These are phyloP conservation scores for Botrytis deweyae DNA, from an alignment of 2,329 filamentous ascomycete species.

Conservation along the genomic window DNA sequence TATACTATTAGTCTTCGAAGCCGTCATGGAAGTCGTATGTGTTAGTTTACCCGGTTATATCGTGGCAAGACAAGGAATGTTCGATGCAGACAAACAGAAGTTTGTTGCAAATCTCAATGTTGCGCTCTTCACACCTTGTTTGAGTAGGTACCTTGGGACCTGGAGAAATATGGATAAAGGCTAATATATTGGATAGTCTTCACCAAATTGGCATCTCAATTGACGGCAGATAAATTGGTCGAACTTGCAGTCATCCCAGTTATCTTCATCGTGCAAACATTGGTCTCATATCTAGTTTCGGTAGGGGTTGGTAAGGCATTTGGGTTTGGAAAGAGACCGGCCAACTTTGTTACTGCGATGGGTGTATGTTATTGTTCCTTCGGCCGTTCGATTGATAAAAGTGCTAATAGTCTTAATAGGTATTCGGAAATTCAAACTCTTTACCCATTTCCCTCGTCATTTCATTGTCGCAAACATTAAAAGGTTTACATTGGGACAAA, in stretches of 20 bases:
- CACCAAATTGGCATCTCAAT: slow-evolving; percentile 91
- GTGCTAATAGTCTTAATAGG: slow-evolving; percentile 43
- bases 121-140: slow-evolving; percentile 91
- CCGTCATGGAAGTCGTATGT: slow-evolving; percentile 91
- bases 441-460: slow-evolving; percentile 94
- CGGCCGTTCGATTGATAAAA: neutral
- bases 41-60: slow-evolving; percentile 94
- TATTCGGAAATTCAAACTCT: slow-evolving; percentile 98
- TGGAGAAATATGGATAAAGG: neutral
- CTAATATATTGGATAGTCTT: slow-evolving; percentile 63
- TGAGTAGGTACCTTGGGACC: slow-evolving; percentile 61
- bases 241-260: slow-evolving; percentile 93
- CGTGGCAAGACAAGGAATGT: slow-evolving; percentile 84
- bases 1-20: slow-evolving; percentile 70
- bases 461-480: slow-evolving; percentile 87
- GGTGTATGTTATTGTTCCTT: slow-evolving; percentile 54
- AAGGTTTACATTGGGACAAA: slow-evolving; percentile 89
- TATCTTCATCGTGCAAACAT: slow-evolving; percentile 86
- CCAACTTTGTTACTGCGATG: slow-evolving; percentile 97
- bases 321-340: slow-evolving; percentile 77
- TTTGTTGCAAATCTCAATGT: slow-evolving; percentile 96
- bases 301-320: slow-evolving; percentile 70
- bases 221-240: slow-evolving; percentile 84
- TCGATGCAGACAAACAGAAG: slow-evolving; percentile 94
- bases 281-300: slow-evolving; percentile 80